A percentile compares a stretch with the other conserved stretches of the same genome.
Evolutionary conservation across 1,139 yeast species (phyloP).

Genomic region (Pichia sp.): DNA sequence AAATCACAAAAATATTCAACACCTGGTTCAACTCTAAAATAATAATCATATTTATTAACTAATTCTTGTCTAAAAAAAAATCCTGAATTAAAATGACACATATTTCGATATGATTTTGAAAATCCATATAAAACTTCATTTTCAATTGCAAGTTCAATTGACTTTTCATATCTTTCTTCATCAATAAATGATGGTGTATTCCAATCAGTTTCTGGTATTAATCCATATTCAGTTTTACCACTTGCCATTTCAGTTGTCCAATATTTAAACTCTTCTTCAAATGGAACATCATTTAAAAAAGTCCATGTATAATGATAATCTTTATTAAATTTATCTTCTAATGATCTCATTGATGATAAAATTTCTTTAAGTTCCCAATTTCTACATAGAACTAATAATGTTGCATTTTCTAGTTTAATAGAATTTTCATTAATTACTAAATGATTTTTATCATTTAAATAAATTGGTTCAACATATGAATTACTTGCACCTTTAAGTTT

Average conservation of each 20-base stretch:
- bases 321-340: constrained; percentile 65
- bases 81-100: constrained; percentile 83
- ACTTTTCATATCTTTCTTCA: constrained; percentile 38
- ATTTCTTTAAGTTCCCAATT: constrained; percentile 44
- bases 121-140: constrained; percentile 70
- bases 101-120: constrained; percentile 69
- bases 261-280: constrained; percentile 57
- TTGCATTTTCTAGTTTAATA: constrained; percentile 44
- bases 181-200: constrained; percentile 50
- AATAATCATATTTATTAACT: constrained; percentile 65
- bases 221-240: constrained; percentile 70
- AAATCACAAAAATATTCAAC: constrained; percentile 83
- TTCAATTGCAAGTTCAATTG: constrained; percentile 49
- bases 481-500: constrained; percentile 28
- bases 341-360: constrained; percentile 41
- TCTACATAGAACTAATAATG: constrained; percentile 66
- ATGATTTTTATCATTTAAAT: constrained; percentile 17
- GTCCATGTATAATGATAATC: constrained; percentile 81
- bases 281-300: constrained; percentile 77
- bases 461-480: constrained; percentile 21
- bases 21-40: constrained; percentile 92
- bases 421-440: constrained; percentile 2
- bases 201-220: constrained; percentile 64
- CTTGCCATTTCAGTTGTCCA: constrained; percentile 80
- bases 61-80: constrained; percentile 70